Base-by-base conservation (phyloP, 148 eudicot species). In the Vaccinium macrocarpon region DNA sequence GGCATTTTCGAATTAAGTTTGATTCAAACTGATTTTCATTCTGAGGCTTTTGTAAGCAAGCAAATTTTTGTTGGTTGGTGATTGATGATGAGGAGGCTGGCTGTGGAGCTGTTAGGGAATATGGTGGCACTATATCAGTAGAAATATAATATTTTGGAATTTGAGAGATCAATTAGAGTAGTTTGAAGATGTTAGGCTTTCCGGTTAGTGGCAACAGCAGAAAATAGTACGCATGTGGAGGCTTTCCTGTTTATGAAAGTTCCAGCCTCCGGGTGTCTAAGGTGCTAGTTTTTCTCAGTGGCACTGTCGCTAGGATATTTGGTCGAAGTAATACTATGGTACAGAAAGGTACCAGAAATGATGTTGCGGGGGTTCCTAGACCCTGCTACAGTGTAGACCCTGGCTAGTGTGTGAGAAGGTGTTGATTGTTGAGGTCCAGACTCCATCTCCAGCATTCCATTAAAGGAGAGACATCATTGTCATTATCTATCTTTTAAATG, bases 1-100 rank as follows among this genome's bases (percentile, higher is more conserved):
- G 78, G 78, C 16, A n/a, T 75, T 27, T 42, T 48, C 55, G 8
- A 48, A 75, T 75, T 49, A 48, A 75, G 29, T 75, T 75, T 75
- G 25, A 49, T 38, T 46, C 27, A 75, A 75, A 42, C 50, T 75
- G 78, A 8, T 14, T 75, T n/a, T 48, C 55, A 46, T 75, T 46
- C 9, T 74, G 53, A 10, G 15, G 21, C 7, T 46, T 19, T 46
- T 9, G 10, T 21, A 46, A 75, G 78, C 46, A 8, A 35, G 8
- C 27, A 35, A 53, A 48, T 46, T 49, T 35, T 75, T 14, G 78
- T 75, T 75, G 25, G 27, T 48, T 19, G 48, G 75, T 9, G 10
- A 32, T 15, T 14, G 75, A 32, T 29, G 21, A 14, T 14, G 13
- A 25, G 15, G 72, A 66, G 12, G 72, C 32, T 66, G 15, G 72